Evolutionary conservation across 345 rosid species (phyloP).

Genomic region (Capsella bursapastoris): DNA sequence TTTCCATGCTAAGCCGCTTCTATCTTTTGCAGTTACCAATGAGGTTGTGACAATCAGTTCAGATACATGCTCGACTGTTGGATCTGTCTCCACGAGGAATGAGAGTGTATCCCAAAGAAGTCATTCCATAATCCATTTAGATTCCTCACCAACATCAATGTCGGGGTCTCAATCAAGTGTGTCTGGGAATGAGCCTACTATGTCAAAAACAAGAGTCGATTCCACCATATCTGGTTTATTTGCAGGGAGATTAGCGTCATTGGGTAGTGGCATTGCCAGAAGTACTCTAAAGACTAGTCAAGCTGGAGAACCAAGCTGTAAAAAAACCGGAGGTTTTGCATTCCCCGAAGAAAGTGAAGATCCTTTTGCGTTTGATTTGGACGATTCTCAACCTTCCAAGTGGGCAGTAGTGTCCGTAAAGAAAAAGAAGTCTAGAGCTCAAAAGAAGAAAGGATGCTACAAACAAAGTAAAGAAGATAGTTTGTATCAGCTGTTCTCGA

Average conservation of each 20-base stretch:
- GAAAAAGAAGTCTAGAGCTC: conserved; percentile 52
- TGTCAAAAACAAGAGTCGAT: conserved; percentile 49
- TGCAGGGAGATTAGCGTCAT: conserved; percentile 57
- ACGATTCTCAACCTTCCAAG: conserved; percentile 80
- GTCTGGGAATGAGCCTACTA: conserved; percentile 52
- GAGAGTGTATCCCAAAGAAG: conserved; percentile 53
- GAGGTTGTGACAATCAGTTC: conserved; percentile 65
- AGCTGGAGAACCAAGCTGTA: conserved; percentile 50
- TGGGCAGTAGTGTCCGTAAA: conserved; percentile 83
- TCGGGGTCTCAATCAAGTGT: conserved; percentile 55
- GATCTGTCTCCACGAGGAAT: conserved; percentile 49
- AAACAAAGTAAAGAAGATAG: conserved; percentile 51
- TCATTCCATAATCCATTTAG: conserved; percentile 51
- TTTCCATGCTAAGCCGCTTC: conserved; percentile 18
- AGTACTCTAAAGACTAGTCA: conserved; percentile 49
- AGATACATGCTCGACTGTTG: conserved; percentile 53
- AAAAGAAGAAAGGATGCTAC: conserved; percentile 44
- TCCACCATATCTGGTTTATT: conserved; percentile 61
- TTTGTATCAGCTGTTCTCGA: conserved; percentile 48
- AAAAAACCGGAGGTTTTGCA: conserved; percentile 48
- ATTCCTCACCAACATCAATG: conserved; percentile 45
- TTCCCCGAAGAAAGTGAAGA: conserved; percentile 64
- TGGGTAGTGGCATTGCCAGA: conserved; percentile 50
- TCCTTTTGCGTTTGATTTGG: conserved; percentile 93
- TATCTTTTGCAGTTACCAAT: conserved; percentile 58